phyloP scores from a whole-genome alignment of 768 basidiomycete genomes.

The Leccinum obscurum region DNA sequence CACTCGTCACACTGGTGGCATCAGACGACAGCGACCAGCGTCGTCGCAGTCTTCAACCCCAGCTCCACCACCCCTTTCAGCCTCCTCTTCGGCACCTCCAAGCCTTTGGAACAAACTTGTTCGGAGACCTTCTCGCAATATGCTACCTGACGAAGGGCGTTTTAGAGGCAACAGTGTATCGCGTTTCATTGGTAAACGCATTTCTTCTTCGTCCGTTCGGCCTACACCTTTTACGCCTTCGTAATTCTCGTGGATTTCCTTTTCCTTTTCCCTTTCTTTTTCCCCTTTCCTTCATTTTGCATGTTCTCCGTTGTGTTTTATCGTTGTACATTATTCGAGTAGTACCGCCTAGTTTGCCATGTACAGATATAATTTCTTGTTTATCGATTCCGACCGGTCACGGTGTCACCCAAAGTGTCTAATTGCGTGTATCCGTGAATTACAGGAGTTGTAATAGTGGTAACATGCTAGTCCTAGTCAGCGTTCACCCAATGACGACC shows the following conservation, averaged over 20 bases:
- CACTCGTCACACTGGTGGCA: background rate
- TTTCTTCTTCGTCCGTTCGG: conserved; percentile 9
- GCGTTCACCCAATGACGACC: conserved; percentile 74
- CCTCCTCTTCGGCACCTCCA: conserved; percentile 9
- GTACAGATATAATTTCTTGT: background rate
- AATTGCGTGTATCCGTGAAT: conserved; percentile 23
- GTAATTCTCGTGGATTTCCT: background rate
- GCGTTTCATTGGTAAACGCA: conserved; percentile 22
- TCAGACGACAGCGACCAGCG: background rate
- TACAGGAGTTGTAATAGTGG: conserved; percentile 18
- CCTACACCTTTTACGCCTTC: conserved; percentile 4
- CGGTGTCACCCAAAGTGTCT: conserved; percentile 19
- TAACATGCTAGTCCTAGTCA: conserved; percentile 1
- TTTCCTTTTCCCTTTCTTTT: background rate
- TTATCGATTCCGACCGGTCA: background rate
- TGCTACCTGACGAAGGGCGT: conserved; percentile 11
- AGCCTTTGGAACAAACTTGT: conserved; percentile 29
- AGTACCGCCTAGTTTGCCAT: background rate
- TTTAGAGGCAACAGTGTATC: conserved; percentile 18
- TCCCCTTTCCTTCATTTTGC: background rate
- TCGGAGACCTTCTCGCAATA: conserved; percentile 19
- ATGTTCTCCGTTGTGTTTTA: background rate
- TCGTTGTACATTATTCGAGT: background rate
- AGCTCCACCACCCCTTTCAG: conserved; percentile 1
- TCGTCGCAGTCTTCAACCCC: conserved; percentile 3